Evolutionary conservation across 2,329 filamentous ascomycete genomes (phyloP), one percentile per base, ranked within the genome.

Genomic region (Calcarisporium arbuscula): DNA sequence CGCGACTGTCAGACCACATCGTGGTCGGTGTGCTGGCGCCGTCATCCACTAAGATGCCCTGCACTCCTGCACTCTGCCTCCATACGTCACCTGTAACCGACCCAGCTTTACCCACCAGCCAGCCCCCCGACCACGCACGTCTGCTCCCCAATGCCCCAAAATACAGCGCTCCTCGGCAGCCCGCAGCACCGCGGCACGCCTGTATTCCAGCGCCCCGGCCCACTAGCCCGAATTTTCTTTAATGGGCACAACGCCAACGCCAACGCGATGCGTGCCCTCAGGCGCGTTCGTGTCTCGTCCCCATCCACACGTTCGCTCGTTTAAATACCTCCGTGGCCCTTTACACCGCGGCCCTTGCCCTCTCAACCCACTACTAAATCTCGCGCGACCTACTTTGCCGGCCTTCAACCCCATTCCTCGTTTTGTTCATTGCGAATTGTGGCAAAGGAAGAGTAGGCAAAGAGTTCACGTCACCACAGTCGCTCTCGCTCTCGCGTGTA

Each of bases 301-400:
- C 28, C 33, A 34, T 22, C 28, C 34, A 32, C 30, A 12, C 19
- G 10, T 10, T 22, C 14, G 32, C 31, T 34, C 32, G 34, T 44
- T 46, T 40, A 47, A 48, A 47, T 47, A 45, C 45, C 46, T 29
- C 39, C 39, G 22, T 20, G 28, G 17, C 20, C 19, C 15, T 15
- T n/a, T 22, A 15, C 30, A 17, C 34, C 10, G 14, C 28, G 23
- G 32, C 33, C 32, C 33, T 35, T 32, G 31, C 29, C 25, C 26
- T 38, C 36, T 31, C 36, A 25, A 38, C 35, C 30, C 35, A 29
- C 37, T 33, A 29, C 35, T 38, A 33, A 33, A 35, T 34, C 31
- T 27, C n/a, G n/a, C 22, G 25, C 31, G 37, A 29, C 38, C 42
- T 34, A 32, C 31, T 34, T 32, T 30, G 17, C 33, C 30, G 35